These are phyloP conservation scores for Trypethelium eluteriae DNA, from an alignment of 495 filamentous ascomycete genomes.

Conservation along the genomic window DNA sequence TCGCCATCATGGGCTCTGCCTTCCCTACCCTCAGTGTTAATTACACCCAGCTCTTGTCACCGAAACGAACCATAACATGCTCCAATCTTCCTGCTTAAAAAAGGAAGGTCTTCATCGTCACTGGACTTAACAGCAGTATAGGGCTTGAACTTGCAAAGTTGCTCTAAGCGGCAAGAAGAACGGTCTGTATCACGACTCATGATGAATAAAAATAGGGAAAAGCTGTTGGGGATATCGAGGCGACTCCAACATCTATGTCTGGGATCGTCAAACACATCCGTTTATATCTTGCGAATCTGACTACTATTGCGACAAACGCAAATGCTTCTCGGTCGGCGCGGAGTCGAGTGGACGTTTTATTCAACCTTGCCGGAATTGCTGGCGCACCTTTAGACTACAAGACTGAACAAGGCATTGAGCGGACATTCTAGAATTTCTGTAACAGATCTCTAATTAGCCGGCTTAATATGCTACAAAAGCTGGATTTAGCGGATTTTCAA, in stretches of 20 bases:
- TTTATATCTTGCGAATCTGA: conserved; percentile 32
- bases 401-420: conserved; percentile 35
- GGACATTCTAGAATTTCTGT: too few species aligned
- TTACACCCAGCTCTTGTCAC: conserved; percentile 18
- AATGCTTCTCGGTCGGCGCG: conserved; percentile 9
- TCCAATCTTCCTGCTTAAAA: conserved; percentile 14
- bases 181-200: conserved; percentile 47
- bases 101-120: conserved; percentile 32
- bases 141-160: conserved; percentile 37
- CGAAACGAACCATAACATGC: conserved; percentile 19
- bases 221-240: conserved; percentile 36
- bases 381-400: conserved; percentile 34
- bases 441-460: too few species aligned
- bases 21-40: not conserved
- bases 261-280: conserved; percentile 39
- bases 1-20: not conserved
- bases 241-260: conserved; percentile 15
- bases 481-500: too few species aligned
- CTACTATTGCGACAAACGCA: conserved; percentile 10
- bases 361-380: conserved; percentile 33
- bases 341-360: conserved; percentile 16
- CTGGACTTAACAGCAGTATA: conserved; percentile 35
- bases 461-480: too few species aligned
- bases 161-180: conserved; percentile 41
- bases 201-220: conserved; percentile 32